These are phyloP conservation scores for Saitozyma podzolica DNA, from an alignment of 768 basidiomycete genomes.

Conservation along the genomic window DNA sequence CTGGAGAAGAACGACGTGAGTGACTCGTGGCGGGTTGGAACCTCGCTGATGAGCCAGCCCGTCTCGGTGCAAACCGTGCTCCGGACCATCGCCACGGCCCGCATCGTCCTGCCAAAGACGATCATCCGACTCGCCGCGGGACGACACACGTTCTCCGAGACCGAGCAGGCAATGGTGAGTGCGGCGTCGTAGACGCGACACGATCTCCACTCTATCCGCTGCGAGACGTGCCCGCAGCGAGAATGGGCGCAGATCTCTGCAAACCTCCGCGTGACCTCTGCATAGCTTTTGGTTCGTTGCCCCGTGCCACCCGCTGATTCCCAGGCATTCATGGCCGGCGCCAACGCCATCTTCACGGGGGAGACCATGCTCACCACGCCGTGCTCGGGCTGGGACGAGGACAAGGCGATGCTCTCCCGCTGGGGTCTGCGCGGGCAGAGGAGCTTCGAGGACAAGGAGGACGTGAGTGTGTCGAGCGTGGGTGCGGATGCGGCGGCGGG, in stretches of 20 bases:
- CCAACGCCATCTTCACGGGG: constrained; percentile 98
- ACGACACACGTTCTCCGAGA: constrained; percentile 79
- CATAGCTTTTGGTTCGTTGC: no score
- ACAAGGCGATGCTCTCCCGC: constrained; percentile 87
- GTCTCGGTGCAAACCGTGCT: constrained; percentile 79
- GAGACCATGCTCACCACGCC: constrained; percentile 97
- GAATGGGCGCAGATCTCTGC: no score
- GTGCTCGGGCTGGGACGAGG: constrained; percentile 97
- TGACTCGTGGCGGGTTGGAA: neutral
- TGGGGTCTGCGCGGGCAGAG: constrained; percentile 92
- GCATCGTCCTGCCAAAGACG: constrained; percentile 84
- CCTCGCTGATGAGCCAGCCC: constrained; percentile 57
- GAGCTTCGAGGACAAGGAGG: constrained; percentile 72
- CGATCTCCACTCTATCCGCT: no score
- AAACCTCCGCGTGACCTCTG: no score
- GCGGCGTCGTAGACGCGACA: neutral
- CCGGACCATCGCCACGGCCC: constrained; percentile 91
- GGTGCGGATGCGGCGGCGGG: neutral
- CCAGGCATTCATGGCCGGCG: constrained; percentile 84
- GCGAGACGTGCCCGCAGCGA: no score
- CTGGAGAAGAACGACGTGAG: constrained; percentile 82
- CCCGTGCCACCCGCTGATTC: neutral
- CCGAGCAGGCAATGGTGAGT: constrained; percentile 87
- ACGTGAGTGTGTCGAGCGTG: constrained; percentile 15
- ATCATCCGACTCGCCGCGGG: constrained; percentile 96